A percentile compares a stretch with the other conserved stretches of the same genome.
These are phyloP conservation scores for Articulospora tetracladia DNA, from an alignment of 495 filamentous ascomycete genomes.

Conservation along the genomic window DNA sequence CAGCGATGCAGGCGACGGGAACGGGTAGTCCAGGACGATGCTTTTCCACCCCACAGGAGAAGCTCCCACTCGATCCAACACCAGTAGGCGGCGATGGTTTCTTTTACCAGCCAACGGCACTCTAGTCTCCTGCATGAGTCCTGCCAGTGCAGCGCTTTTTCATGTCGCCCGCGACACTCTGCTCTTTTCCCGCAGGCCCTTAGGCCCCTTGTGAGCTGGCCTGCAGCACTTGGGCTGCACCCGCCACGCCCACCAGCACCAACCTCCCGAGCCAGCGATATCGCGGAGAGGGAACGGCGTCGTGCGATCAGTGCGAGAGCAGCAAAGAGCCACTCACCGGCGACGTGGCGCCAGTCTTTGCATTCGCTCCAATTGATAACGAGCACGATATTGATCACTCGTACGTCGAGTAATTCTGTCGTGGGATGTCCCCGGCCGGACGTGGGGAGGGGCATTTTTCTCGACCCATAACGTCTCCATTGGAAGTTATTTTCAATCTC, in stretches of 20 bases:
- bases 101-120: conserved; percentile 23
- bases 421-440: conserved; percentile 27
- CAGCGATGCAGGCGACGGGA: conserved; percentile 3
- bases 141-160: conserved; percentile 9
- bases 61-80: neutral
- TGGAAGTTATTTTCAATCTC: conserved; percentile 4
- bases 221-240: conserved; percentile 30
- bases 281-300: conserved; percentile 19
- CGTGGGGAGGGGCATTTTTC: conserved; percentile 20
- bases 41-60: conserved; percentile 22
- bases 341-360: conserved; percentile 50
- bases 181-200: conserved; percentile 15
- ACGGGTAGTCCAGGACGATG: conserved; percentile 5
- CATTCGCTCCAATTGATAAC: conserved; percentile 33
- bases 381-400: conserved; percentile 41
- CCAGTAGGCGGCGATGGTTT: conserved; percentile 22
- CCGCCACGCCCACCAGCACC: neutral
- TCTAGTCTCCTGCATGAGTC: conserved; percentile 17
- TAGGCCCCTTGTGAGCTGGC: conserved; percentile 27
- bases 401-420: conserved; percentile 33
- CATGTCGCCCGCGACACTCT: conserved; percentile 12
- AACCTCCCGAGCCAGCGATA: conserved; percentile 18
- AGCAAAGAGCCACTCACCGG: conserved; percentile 34
- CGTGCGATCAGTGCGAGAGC: conserved; percentile 22
- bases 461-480: conserved; percentile 19